A percentile compares a stretch with the other conserved stretches of the same genome.
These are phyloP conservation scores for Colletotrichum musicola DNA, from an alignment of 2,329 filamentous ascomycete species.

Conservation along the genomic window DNA sequence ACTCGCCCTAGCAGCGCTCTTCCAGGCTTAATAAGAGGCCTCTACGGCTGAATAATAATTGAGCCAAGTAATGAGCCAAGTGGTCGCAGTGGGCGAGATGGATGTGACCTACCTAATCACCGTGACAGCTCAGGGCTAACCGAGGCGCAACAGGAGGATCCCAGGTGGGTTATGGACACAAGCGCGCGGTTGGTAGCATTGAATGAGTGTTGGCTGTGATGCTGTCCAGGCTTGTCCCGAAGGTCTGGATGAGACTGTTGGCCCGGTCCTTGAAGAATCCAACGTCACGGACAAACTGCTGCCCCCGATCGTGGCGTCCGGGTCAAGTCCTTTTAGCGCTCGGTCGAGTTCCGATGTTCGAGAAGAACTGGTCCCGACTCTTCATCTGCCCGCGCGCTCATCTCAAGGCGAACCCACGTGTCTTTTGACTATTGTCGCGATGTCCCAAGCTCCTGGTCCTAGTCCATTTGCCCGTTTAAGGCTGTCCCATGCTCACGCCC, in stretches of 20 bases:
- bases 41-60: conserved; percentile 8
- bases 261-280: conserved; percentile 10
- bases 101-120: not conserved
- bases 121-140: conserved; percentile 10
- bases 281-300: conserved; percentile 20
- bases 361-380: not conserved
- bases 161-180: not conserved
- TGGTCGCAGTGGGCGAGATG: not conserved
- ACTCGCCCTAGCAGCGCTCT: conserved; percentile 20
- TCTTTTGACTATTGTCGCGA: not conserved
- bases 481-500: no score
- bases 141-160: not conserved
- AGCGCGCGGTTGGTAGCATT: conserved; percentile 33
- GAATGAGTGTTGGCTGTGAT: conserved; percentile 9
- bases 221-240: conserved; percentile 25
- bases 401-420: not conserved
- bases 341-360: conserved; percentile 32
- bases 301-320: conserved; percentile 3
- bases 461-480: no score
- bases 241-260: conserved; percentile 28
- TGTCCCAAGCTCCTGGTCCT: not conserved
- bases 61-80: conserved; percentile 27
- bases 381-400: not conserved
- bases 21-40: conserved; percentile 19
- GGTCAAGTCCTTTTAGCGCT: not conserved